Evolutionary conservation across 345 rosid genomes (phyloP).

Genomic region (Cardamine occulta): DNA sequence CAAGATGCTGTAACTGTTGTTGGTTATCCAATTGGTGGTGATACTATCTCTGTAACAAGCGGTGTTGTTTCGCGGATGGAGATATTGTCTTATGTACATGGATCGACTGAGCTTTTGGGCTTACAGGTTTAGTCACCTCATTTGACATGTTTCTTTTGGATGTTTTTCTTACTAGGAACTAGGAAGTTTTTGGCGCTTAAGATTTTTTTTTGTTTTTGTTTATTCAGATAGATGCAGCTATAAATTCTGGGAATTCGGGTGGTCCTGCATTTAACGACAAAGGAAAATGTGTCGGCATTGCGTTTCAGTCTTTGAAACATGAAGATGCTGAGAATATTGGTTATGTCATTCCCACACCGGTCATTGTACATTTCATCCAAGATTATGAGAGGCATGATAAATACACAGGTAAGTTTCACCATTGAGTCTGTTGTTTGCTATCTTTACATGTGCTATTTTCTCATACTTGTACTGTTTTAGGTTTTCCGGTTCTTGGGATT

Average conservation of each 20-base stretch:
- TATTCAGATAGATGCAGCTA: conserved; percentile 92
- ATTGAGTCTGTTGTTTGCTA: conserved; percentile 7
- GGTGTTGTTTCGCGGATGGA: conserved; percentile 95
- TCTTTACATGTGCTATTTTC: conserved; percentile 13
- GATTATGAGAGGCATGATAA: conserved; percentile 89
- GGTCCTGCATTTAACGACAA: conserved; percentile 96
- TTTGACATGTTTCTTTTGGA: not conserved
- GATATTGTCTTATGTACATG: conserved; percentile 88
- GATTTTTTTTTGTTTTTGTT: not conserved
- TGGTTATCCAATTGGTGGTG: conserved; percentile 96
- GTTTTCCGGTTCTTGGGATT: conserved; percentile 90
- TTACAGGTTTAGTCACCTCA: conserved; percentile 58
- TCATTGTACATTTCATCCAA: conserved; percentile 76
- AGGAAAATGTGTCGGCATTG: conserved; percentile 93
- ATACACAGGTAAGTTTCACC: conserved; percentile 64
- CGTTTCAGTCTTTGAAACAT: conserved; percentile 93
- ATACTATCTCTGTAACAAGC: conserved; percentile 94
- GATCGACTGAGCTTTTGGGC: conserved; percentile 92
- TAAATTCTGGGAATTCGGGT: conserved; percentile 96
- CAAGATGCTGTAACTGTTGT: conserved; percentile 98
- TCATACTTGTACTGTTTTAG: conserved; percentile 47
- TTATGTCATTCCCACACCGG: conserved; percentile 95
- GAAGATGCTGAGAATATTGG: conserved; percentile 97
- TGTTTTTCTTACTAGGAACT: not conserved
- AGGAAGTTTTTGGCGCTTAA: not conserved